Conservation (phyloP, 768 basidiomycete species). For the Suillus plorans region DNA sequence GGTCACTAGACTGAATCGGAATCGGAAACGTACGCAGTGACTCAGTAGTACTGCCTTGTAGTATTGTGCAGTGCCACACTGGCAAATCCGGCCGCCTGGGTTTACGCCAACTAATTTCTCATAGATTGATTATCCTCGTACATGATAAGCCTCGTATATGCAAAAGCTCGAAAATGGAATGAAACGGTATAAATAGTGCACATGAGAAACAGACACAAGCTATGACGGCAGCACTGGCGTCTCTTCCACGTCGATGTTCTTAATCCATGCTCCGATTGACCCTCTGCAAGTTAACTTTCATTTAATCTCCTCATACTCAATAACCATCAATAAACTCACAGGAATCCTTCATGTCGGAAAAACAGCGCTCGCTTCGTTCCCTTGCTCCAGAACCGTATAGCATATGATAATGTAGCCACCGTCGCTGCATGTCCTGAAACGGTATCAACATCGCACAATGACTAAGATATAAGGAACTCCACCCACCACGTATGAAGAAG, state of each 20-base stretch:
- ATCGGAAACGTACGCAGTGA: too few relatives aligned
- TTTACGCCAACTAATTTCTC: too few relatives aligned
- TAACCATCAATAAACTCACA: constrained; percentile 55
- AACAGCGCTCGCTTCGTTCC: constrained; percentile 96
- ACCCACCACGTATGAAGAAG: constrained; percentile 93
- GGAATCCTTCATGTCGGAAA: constrained; percentile 95
- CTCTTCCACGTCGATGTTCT: constrained; percentile 72
- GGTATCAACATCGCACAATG: neutral
- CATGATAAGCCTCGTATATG: neutral
- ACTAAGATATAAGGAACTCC: neutral
- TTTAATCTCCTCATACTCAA: neutral
- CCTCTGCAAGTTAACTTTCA: constrained; percentile 51
- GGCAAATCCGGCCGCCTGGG: too few relatives aligned
- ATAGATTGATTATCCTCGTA: neutral
- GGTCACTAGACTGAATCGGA: too few relatives aligned
- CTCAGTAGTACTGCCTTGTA: too few relatives aligned
- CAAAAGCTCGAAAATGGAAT: neutral
- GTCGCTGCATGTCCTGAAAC: constrained; percentile 89
- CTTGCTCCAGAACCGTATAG: constrained; percentile 99
- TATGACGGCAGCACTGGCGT: constrained; percentile 11
- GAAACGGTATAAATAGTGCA: constrained; percentile 6
- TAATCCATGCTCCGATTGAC: constrained; percentile 96
- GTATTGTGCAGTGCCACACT: too few relatives aligned
- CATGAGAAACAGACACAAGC: constrained; percentile 1
- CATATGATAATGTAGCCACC: constrained; percentile 96